Conservation (phyloP, 2,329 filamentous ascomycete genomes). For the Dryadomyces quercus-mongolicae region DNA sequence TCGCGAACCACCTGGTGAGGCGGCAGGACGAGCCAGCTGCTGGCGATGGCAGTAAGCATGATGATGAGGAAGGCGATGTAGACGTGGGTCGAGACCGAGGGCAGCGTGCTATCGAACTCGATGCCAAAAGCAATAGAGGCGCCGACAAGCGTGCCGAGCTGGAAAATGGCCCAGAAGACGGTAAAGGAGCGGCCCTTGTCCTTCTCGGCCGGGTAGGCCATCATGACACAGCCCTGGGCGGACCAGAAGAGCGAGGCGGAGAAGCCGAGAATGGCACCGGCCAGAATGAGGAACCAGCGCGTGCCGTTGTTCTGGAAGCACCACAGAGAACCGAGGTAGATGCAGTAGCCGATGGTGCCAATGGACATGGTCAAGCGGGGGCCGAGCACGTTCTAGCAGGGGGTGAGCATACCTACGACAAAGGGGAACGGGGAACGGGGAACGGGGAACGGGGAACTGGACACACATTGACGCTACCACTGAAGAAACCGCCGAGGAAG, state of each 20-base stretch:
- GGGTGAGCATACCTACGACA: slow-evolving; percentile 38
- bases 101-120: slow-evolving; percentile 67
- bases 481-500: slow-evolving; percentile 52
- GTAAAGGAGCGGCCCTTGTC: slow-evolving; percentile 82
- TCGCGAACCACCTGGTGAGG: slow-evolving; percentile 61
- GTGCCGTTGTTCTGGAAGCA: slow-evolving; percentile 56
- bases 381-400: slow-evolving; percentile 61
- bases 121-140: slow-evolving; percentile 59
- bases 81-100: slow-evolving; percentile 65
- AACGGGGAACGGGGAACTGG: neutral
- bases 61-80: slow-evolving; percentile 58
- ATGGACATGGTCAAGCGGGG: slow-evolving; percentile 57
- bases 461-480: slow-evolving; percentile 29
- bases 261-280: slow-evolving; percentile 62
- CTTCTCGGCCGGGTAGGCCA: slow-evolving; percentile 72
- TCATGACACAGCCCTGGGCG: slow-evolving; percentile 75
- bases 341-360: slow-evolving; percentile 63
- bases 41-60: slow-evolving; percentile 70
- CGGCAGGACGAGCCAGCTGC: slow-evolving; percentile 68
- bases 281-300: slow-evolving; percentile 61
- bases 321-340: slow-evolving; percentile 61
- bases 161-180: slow-evolving; percentile 92
- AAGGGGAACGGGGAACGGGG: neutral
- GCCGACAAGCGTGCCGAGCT: slow-evolving; percentile 79
- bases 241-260: slow-evolving; percentile 73